These are phyloP conservation scores for Colletotrichum spinosum DNA, from an alignment of 2,329 filamentous ascomycete genomes.

Conservation along the genomic window DNA sequence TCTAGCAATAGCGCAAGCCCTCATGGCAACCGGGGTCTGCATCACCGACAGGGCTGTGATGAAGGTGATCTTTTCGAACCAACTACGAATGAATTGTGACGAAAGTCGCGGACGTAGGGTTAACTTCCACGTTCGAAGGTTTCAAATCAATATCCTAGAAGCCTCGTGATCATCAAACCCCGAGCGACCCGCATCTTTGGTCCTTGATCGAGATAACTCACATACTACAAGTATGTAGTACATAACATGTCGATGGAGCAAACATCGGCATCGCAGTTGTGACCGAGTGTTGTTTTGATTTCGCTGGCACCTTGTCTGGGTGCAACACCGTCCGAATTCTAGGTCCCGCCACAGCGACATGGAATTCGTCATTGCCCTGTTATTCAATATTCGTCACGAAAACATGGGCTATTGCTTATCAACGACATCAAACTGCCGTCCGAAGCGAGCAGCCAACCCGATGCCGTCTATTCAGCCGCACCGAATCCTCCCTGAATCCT, in stretches of 20 bases:
- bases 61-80: constrained; percentile 6
- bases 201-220: no score
- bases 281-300: no score
- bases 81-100: constrained; percentile 17
- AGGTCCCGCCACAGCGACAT: constrained; percentile 1
- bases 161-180: background rate
- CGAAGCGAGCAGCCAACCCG: background rate
- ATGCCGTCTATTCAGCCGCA: constrained; percentile 3
- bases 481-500: background rate
- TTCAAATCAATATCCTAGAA: constrained; percentile 4
- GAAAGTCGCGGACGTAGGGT: background rate
- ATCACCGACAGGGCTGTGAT: constrained; percentile 10
- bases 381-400: background rate
- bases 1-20: constrained; percentile 9
- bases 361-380: background rate
- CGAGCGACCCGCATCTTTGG: no score
- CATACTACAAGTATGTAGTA: no score
- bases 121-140: background rate
- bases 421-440: background rate
- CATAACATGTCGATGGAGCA: no score
- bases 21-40: constrained; percentile 7
- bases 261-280: no score
- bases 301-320: no score
- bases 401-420: background rate
- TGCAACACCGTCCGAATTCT: background rate